Evolutionary conservation across 2,329 filamentous ascomycete genomes (phyloP).

Genomic region (Cercospora nicotianae): DNA sequence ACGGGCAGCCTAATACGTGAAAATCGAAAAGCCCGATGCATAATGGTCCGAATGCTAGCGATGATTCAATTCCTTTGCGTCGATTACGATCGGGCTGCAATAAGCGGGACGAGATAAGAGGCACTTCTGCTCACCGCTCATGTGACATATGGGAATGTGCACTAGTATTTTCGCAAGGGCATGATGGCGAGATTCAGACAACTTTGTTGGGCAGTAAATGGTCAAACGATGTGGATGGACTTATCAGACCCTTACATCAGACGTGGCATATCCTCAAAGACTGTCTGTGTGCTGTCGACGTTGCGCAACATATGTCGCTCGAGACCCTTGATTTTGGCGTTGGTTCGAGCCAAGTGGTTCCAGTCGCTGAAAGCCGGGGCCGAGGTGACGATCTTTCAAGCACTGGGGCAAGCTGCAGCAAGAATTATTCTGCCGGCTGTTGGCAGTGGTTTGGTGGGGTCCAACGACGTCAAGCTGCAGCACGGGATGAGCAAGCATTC

Average conservation of each 20-base stretch:
- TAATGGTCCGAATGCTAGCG: neutral
- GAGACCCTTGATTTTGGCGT: neutral
- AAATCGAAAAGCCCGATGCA: neutral
- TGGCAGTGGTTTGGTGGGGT: slow-evolving; percentile 6
- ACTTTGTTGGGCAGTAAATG: neutral
- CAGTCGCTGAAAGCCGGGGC: slow-evolving; percentile 1
- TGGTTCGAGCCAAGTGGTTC: slow-evolving; percentile 14
- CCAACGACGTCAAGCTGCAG: slow-evolving; percentile 19
- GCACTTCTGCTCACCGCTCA: slow-evolving; percentile 11
- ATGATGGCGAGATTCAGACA: neutral
- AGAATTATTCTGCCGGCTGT: neutral
- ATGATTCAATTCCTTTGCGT: neutral
- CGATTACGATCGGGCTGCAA: neutral
- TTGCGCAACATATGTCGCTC: neutral
- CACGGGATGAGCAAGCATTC: slow-evolving; percentile 1
- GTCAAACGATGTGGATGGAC: neutral
- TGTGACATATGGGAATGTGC: slow-evolving; percentile 2
- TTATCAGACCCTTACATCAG: neutral
- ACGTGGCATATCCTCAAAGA: neutral
- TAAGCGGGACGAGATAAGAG: neutral
- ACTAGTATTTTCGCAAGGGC: neutral
- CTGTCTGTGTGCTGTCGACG: neutral
- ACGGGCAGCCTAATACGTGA: neutral
- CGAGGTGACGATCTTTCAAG: slow-evolving; percentile 8
- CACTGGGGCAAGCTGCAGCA: neutral